These are phyloP conservation scores for Wickerhamiella spandovensis DNA, from an alignment of 805 yeast genomes.

Conservation along the genomic window DNA sequence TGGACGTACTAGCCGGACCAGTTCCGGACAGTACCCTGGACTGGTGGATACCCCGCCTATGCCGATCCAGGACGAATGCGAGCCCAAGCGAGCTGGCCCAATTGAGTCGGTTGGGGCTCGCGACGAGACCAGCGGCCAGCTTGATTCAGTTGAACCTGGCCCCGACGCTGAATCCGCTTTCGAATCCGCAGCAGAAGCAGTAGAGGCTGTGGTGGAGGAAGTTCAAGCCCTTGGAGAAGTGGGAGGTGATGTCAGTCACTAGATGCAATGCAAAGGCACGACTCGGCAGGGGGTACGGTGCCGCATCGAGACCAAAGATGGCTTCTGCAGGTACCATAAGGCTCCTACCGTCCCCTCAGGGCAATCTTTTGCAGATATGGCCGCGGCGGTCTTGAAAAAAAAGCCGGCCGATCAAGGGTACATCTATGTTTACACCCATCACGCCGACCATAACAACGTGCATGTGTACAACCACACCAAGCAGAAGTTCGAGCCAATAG, in stretches of 20 bases:
- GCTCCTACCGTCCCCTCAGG: not conserved
- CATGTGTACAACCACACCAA: constrained; percentile 14
- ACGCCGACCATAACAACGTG: constrained; percentile 13
- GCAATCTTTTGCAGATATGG: not conserved
- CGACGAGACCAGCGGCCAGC: too few species aligned
- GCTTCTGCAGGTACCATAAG: constrained; percentile 15
- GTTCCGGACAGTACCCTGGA: not conserved
- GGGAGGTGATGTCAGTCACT: not conserved
- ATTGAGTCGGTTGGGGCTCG: too few species aligned
- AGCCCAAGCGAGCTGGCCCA: too few species aligned
- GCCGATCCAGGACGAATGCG: too few species aligned
- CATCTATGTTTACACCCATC: constrained; percentile 20
- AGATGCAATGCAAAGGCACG: constrained; percentile 16
- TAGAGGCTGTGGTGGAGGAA: too few species aligned
- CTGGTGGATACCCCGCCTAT: not conserved
- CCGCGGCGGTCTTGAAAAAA: constrained; percentile 1
- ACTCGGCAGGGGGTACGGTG: constrained; percentile 17
- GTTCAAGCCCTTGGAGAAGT: too few species aligned
- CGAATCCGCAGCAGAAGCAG: too few species aligned
- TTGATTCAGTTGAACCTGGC: too few species aligned
- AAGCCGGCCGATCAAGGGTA: constrained; percentile 12
- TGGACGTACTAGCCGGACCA: not conserved
- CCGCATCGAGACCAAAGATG: constrained; percentile 4
- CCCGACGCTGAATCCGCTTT: too few species aligned
- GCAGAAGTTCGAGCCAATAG: constrained; percentile 9